Conservation (phyloP, 305 asterid genomes). For the Caryopteris hybrid region DNA sequence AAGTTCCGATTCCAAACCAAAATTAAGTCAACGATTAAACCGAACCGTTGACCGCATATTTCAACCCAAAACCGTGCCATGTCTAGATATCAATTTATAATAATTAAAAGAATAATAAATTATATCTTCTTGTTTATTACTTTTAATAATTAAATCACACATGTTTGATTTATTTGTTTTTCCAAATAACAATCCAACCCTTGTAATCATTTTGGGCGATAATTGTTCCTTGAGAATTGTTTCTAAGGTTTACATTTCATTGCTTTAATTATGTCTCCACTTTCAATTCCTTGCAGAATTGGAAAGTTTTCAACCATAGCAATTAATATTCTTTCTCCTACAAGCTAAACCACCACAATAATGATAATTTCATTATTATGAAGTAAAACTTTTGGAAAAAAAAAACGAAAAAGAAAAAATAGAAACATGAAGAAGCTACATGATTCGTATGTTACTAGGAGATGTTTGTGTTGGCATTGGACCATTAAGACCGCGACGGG, state of each 20-base stretch:
- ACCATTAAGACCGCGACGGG: too few relatives aligned
- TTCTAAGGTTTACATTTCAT: neutral
- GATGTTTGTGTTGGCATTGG: too few relatives aligned
- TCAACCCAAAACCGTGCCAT: too few relatives aligned
- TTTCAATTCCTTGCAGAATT: conserved; percentile 11
- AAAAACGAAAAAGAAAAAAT: neutral
- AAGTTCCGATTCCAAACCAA: too few relatives aligned
- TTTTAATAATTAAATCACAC: too few relatives aligned
- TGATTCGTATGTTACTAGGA: neutral
- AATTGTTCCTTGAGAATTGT: conserved; percentile 6
- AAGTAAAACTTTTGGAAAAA: neutral
- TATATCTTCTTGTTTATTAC: too few relatives aligned
- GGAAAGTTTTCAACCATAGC: conserved; percentile 14
- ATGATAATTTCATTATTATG: conserved; percentile 18
- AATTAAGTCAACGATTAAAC: too few relatives aligned
- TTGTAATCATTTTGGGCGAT: conserved; percentile 7
- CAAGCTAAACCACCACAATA: conserved; percentile 26
- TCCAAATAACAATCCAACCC: neutral
- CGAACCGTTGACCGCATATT: too few relatives aligned
- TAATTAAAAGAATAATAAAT: too few relatives aligned
- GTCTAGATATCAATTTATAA: too few relatives aligned
- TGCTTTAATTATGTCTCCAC: conserved; percentile 20
- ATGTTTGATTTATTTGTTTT: too few relatives aligned
- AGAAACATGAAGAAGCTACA: neutral
- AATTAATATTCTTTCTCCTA: conserved; percentile 13